Base-by-base conservation (phyloP, 768 basidiomycete species). In the Suillus plorans region DNA sequence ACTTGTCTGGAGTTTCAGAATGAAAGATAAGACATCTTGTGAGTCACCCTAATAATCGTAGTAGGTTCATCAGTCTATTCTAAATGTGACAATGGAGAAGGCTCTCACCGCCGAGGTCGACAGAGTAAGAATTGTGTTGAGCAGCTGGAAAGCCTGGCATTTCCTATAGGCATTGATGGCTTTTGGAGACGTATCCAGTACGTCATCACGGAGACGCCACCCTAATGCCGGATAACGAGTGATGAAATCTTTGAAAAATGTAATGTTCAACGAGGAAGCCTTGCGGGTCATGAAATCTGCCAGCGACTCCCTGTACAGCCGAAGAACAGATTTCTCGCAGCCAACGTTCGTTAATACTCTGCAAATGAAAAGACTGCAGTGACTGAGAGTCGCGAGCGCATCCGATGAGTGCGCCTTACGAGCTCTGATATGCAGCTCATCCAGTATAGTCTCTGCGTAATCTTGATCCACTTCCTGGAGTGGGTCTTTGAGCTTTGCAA, bases 231-330 rank as follows among this genome's bases (percentile, higher is more conserved):
- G 87, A 75, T 85, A 85, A 45, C 91, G 87, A 22, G 83, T 83
- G 65, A 91, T 80, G 72, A 91, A 91, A 62, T 94, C 91, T 56
- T 86, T 81, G 80, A 98, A 90, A 80, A 95, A 95, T 55, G 74
- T 77, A 5, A 84, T 74, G 69, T 90, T 89, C 53, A 96, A 81
- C 36, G 84, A 80, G 4, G 94, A 95, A 52, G 87, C 85, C 79
- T 97, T 97, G 64, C 92, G 85, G 7, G 86, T 87, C 64, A 90
- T 80, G 70, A 92, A 96, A 73, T 97, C 92, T 20, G 78, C 71
- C 16, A 96, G 75, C 0, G 92, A 93, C 67, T 78, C 77, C 57
- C 79, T 81, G 73, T 97, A 96, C 9, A 80, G 74, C n/a, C 77
- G 73, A 2, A 85, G 66, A 10, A 89, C 80, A 2, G 79, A 65